Evolutionary conservation across 2,329 filamentous ascomycete species (phyloP).

Genomic region (Proliferodiscus dingleyae): DNA sequence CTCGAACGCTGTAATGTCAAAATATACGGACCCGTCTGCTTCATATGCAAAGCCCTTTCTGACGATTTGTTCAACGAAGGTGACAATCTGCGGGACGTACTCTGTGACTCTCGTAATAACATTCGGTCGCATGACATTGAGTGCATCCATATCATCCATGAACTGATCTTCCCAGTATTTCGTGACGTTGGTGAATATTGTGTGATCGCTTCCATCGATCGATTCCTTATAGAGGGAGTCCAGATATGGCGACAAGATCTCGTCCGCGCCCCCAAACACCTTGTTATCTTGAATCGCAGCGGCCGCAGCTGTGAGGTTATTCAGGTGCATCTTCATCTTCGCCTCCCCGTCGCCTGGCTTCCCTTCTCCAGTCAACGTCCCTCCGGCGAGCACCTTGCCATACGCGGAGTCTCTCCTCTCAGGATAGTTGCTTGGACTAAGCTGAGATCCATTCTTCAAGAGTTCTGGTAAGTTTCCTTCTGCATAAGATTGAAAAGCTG

Average conservation of each 20-base stretch:
- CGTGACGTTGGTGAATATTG: slow-evolving; percentile 82
- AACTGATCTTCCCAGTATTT: slow-evolving; percentile 84
- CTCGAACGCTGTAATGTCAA: slow-evolving; percentile 85
- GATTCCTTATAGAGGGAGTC: slow-evolving; percentile 63
- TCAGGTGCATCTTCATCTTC: slow-evolving; percentile 70
- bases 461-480: slow-evolving; percentile 51
- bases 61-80: slow-evolving; percentile 66
- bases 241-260: slow-evolving; percentile 75
- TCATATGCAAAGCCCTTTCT: slow-evolving; percentile 83
- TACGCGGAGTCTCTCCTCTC: slow-evolving; percentile 48
- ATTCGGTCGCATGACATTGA: slow-evolving; percentile 82
- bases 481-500: slow-evolving; percentile 53
- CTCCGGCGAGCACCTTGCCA: slow-evolving; percentile 49
- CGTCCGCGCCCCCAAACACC: slow-evolving; percentile 52
- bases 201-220: slow-evolving; percentile 57
- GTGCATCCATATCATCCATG: slow-evolving; percentile 76
- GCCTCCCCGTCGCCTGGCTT: slow-evolving; percentile 56
- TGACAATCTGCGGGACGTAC: slow-evolving; percentile 80
- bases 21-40: slow-evolving; percentile 83
- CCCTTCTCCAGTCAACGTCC: slow-evolving; percentile 50
- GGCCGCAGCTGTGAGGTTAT: slow-evolving; percentile 38
- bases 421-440: slow-evolving; percentile 48
- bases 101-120: slow-evolving; percentile 86
- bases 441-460: slow-evolving; percentile 36
- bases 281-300: slow-evolving; percentile 43